A percentile compares a stretch with the other conserved stretches of the same genome.
Conservation (phyloP, 257 asterid species). For the Solanum arcanum region DNA sequence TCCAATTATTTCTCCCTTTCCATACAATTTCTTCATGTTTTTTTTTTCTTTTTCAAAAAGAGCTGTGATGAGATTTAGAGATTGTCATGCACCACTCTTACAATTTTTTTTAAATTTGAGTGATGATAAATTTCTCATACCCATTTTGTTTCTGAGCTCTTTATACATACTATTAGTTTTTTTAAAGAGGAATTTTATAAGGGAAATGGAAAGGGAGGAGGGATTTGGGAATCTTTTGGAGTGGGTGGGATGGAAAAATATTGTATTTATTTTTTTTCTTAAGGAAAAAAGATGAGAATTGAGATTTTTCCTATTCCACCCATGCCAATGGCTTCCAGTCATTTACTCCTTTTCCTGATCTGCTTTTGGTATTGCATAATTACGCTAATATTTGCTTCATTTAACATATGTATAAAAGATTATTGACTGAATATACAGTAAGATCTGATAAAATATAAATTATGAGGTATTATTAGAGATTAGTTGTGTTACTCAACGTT, state of each 20-base stretch:
- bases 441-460: too few relatives aligned
- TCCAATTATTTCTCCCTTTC: not conserved
- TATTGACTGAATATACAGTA: too few relatives aligned
- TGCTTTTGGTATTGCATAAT: not conserved
- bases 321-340: not conserved
- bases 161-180: not conserved
- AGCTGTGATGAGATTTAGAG: not conserved
- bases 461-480: too few relatives aligned
- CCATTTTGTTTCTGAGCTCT: not conserved
- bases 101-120: not conserved
- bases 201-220: not conserved
- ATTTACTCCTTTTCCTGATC: not conserved
- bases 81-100: conserved; percentile 1
- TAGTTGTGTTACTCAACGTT: too few relatives aligned
- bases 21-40: not conserved
- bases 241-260: not conserved
- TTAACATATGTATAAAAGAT: too few relatives aligned
- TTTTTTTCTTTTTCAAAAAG: not conserved
- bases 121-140: not conserved
- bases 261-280: not conserved
- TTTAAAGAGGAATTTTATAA: too few relatives aligned
- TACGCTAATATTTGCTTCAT: too few relatives aligned
- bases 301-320: not conserved
- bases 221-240: not conserved
- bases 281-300: not conserved